phyloP scores from a whole-genome alignment of 2,329 filamentous ascomycete genomes.

The Westerdykella aurantiaca region DNA sequence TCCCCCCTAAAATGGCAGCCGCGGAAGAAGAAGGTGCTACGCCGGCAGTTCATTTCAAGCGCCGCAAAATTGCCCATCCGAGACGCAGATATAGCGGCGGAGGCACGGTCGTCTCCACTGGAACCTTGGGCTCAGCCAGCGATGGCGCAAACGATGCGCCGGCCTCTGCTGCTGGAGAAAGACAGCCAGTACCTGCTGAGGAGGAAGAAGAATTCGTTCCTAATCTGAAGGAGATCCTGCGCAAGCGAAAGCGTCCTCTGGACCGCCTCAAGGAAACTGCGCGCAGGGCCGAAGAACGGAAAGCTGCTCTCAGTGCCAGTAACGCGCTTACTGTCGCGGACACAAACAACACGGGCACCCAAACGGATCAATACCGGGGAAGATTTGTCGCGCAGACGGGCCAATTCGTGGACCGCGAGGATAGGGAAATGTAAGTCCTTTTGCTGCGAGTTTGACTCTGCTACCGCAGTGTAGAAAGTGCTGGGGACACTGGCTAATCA shows the following conservation, averaged over 20 bases:
- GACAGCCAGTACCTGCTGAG: constrained; percentile 3
- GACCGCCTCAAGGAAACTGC: constrained; percentile 17
- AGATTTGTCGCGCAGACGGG: constrained; percentile 71
- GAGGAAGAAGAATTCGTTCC: constrained; percentile 17
- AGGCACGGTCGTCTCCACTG: constrained; percentile 4
- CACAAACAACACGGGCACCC: constrained; percentile 4
- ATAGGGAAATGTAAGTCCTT: constrained; percentile 71
- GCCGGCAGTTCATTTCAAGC: constrained; percentile 26
- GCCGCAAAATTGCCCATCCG: constrained; percentile 24
- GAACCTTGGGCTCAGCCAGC: constrained; percentile 5
- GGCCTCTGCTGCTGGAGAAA: neutral
- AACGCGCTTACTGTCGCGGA: constrained; percentile 15
- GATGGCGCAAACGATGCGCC: constrained; percentile 4
- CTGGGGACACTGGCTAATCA: constrained; percentile 45
- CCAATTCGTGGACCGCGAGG: constrained; percentile 55
- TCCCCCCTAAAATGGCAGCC: constrained; percentile 9
- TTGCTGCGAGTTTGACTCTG: neutral
- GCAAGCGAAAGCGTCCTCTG: constrained; percentile 23
- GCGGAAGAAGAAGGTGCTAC: constrained; percentile 9
- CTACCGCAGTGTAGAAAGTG: constrained; percentile 15
- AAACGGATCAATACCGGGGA: constrained; percentile 16
- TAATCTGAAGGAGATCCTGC: constrained; percentile 27
- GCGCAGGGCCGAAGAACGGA: constrained; percentile 9
- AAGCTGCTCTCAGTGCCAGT: neutral
- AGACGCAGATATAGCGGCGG: constrained; percentile 17